Conservation (phyloP, 352 stramenopile species). For the Phytophthora colocasiae region DNA sequence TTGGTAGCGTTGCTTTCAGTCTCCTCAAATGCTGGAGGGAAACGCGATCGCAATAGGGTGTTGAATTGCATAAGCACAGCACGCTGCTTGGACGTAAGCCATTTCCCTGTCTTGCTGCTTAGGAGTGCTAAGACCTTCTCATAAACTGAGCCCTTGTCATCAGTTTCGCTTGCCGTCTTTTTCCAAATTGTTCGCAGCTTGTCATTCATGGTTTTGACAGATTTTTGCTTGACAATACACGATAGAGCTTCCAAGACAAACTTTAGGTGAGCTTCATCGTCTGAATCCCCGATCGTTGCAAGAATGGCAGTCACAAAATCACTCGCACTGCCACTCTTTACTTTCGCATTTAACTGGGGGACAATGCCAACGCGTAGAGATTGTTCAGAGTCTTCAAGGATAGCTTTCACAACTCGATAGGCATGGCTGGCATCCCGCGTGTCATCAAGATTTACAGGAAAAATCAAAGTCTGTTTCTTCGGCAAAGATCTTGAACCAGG, state of each 20-base stretch:
- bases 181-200: constrained; percentile 62
- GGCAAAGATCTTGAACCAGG: constrained; percentile 46
- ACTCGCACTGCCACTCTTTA: constrained; percentile 25
- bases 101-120: constrained; percentile 28
- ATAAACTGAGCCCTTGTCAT: constrained; percentile 27
- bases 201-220: constrained; percentile 47
- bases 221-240: constrained; percentile 66
- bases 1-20: constrained; percentile 17
- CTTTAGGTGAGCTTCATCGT: constrained; percentile 57
- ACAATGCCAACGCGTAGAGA: constrained; percentile 68
- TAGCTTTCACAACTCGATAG: constrained; percentile 64
- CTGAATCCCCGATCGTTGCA: constrained; percentile 56
- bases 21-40: constrained; percentile 30
- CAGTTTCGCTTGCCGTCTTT: constrained; percentile 30
- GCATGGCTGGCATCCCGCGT: constrained; percentile 61
- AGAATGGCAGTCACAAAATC: constrained; percentile 63
- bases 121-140: constrained; percentile 33
- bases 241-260: constrained; percentile 64
- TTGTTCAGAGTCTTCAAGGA: constrained; percentile 73
- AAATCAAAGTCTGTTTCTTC: constrained; percentile 82
- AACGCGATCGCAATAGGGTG: constrained; percentile 49
- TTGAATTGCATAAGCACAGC: constrained; percentile 49
- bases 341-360: constrained; percentile 41
- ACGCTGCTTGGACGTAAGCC: constrained; percentile 35
- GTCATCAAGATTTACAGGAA: constrained; percentile 61